phyloP scores from a whole-genome alignment of 495 filamentous ascomycete genomes.

The Gamarada debralockiae region DNA sequence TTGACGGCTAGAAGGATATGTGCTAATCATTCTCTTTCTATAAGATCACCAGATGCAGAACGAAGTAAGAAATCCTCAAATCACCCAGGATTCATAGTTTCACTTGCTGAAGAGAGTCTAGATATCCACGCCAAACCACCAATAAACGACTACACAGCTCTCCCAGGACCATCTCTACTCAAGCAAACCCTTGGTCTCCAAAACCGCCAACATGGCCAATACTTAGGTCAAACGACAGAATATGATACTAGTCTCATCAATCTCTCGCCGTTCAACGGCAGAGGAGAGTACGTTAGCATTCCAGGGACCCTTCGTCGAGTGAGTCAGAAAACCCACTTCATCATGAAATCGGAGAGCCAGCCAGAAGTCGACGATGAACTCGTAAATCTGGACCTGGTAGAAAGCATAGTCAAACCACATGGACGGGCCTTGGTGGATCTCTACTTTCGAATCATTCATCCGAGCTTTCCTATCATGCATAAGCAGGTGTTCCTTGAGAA shows the following conservation, averaged over 20 bases:
- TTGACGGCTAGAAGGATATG: not conserved
- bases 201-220: conserved; percentile 55
- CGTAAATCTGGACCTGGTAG: conserved; percentile 71
- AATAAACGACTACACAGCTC: conserved; percentile 53
- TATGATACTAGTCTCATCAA: conserved; percentile 70
- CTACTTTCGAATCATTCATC: conserved; percentile 85
- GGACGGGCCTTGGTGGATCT: conserved; percentile 77
- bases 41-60: conserved; percentile 27
- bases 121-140: conserved; percentile 39
- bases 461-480: conserved; percentile 84
- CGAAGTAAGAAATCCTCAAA: not conserved
- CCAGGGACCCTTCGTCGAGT: conserved; percentile 72
- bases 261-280: conserved; percentile 64
- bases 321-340: conserved; percentile 77
- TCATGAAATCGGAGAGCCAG: conserved; percentile 64
- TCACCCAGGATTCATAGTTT: not conserved
- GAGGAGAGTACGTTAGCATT: conserved; percentile 63
- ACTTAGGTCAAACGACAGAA: conserved; percentile 64
- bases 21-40: conserved; percentile 33
- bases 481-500: conserved; percentile 85
- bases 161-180: conserved; percentile 52
- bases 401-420: conserved; percentile 76
- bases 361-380: conserved; percentile 54
- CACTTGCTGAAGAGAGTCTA: not conserved
- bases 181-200: conserved; percentile 63